A percentile compares a stretch with the other conserved stretches of the same genome.
Conservation (phyloP, 805 yeast genomes). For the Debaryomyces tyrocola region DNA sequence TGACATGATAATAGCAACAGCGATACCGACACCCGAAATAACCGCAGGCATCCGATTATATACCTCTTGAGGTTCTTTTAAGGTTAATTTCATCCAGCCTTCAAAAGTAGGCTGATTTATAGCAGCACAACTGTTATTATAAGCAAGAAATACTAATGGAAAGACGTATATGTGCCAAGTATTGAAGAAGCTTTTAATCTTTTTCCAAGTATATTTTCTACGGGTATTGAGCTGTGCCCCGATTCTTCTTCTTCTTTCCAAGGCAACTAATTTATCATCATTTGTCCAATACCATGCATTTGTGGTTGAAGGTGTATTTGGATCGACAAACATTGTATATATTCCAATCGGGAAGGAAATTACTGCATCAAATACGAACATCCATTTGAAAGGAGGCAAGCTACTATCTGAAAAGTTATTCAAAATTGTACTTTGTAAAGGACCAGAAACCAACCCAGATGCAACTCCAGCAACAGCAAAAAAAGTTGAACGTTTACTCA, state of each 20-base stretch:
- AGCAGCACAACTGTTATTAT: constrained; percentile 35
- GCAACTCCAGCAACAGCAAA: constrained; percentile 30
- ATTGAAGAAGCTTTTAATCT: constrained; percentile 41
- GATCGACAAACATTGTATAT: constrained; percentile 32
- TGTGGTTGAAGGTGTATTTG: constrained; percentile 36
- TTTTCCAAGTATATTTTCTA: constrained; percentile 39
- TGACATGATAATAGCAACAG: constrained; percentile 20
- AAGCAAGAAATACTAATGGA: constrained; percentile 39
- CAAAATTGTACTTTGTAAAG: constrained; percentile 29
- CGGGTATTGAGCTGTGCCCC: constrained; percentile 44
- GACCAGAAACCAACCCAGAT: constrained; percentile 32
- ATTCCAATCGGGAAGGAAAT: constrained; percentile 33
- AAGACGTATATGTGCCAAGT: constrained; percentile 52
- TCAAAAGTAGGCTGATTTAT: constrained; percentile 36
- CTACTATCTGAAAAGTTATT: constrained; percentile 19
- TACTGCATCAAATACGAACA: constrained; percentile 34
- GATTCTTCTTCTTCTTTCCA: constrained; percentile 44
- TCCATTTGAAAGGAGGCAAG: constrained; percentile 32
- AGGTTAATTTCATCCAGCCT: constrained; percentile 34
- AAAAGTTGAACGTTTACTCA: constrained; percentile 28
- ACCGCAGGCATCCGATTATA: constrained; percentile 35
- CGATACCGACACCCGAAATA: constrained; percentile 27
- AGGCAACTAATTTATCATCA: constrained; percentile 41
- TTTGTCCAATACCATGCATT: constrained; percentile 30
- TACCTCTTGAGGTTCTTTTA: constrained; percentile 24